phyloP scores from a whole-genome alignment of 2,329 filamentous ascomycete species.

The Fusarium tuaranense region DNA sequence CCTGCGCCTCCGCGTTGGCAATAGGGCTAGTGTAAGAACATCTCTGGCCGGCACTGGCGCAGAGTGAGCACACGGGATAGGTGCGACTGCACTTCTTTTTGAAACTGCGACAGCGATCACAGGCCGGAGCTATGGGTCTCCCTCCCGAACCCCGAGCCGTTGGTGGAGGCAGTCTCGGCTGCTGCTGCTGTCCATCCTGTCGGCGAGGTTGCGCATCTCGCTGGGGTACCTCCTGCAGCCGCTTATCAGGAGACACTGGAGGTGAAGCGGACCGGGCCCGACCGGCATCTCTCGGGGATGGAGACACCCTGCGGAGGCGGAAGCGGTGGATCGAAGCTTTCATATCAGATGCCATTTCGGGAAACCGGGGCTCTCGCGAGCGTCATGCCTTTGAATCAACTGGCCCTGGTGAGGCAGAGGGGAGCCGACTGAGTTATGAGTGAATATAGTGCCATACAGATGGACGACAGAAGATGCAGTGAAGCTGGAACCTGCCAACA shows the following conservation, averaged over 20 bases:
- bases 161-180: constrained; percentile 1
- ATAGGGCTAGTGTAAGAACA: constrained; percentile 51
- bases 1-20: constrained; percentile 48
- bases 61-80: constrained; percentile 54
- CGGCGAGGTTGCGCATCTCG: constrained; percentile 36
- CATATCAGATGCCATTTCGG: constrained; percentile 44
- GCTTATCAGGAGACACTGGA: constrained; percentile 33
- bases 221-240: constrained; percentile 9
- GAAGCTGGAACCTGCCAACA: neutral
- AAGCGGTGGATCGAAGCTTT: constrained; percentile 45
- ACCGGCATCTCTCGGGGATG: constrained; percentile 38
- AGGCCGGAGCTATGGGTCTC: constrained; percentile 44
- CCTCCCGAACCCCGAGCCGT: constrained; percentile 3
- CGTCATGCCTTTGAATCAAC: constrained; percentile 16
- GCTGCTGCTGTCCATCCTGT: constrained; percentile 10
- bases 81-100: constrained; percentile 60
- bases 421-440: neutral
- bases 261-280: constrained; percentile 47
- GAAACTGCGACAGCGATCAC: constrained; percentile 57
- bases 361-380: constrained; percentile 8
- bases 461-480: neutral
- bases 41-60: constrained; percentile 52
- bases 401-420: constrained; percentile 5
- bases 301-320: constrained; percentile 42
- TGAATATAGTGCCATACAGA: neutral